Conservation (phyloP, 2,329 filamentous ascomycete genomes). For the Fusarium succisae region DNA sequence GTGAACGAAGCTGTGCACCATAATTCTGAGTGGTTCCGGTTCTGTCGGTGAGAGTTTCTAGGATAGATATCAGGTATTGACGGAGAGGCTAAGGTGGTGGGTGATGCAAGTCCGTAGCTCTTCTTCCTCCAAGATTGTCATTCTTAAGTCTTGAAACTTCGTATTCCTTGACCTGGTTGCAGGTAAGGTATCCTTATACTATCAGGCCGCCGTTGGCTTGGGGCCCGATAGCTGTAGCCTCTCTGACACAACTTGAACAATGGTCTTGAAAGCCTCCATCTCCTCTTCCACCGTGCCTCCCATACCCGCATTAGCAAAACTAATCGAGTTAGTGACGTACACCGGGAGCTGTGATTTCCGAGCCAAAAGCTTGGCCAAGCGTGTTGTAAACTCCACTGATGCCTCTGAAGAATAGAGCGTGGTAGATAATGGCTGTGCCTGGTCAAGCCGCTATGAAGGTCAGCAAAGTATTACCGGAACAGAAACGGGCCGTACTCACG, state of each 20-base stretch:
- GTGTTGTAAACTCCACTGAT: slow-evolving; percentile 86
- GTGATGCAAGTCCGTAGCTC: background rate
- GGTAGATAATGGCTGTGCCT: slow-evolving; percentile 76
- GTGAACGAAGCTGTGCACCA: slow-evolving; percentile 5
- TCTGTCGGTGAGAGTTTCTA: background rate
- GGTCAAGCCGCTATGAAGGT: slow-evolving; percentile 57
- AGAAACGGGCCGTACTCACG: slow-evolving; percentile 59
- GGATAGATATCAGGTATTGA: background rate
- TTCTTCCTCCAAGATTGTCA: background rate
- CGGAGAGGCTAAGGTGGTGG: background rate
- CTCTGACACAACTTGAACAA: slow-evolving; percentile 71
- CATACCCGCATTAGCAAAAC: slow-evolving; percentile 75
- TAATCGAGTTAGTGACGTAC: slow-evolving; percentile 92
- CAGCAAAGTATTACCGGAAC: slow-evolving; percentile 13
- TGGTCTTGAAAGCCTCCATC: slow-evolving; percentile 83
- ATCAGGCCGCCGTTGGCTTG: slow-evolving; percentile 6
- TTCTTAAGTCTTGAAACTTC: background rate
- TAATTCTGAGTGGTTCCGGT: background rate
- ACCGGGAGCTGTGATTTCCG: slow-evolving; percentile 75
- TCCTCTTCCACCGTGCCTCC: slow-evolving; percentile 91
- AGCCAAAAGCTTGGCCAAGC: slow-evolving; percentile 85
- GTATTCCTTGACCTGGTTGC: background rate
- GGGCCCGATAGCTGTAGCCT: slow-evolving; percentile 39
- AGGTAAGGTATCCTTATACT: background rate
- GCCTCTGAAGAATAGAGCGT: slow-evolving; percentile 79